Conservation (phyloP, 2,329 filamentous ascomycete species). For the Lasiodiplodia citricola region DNA sequence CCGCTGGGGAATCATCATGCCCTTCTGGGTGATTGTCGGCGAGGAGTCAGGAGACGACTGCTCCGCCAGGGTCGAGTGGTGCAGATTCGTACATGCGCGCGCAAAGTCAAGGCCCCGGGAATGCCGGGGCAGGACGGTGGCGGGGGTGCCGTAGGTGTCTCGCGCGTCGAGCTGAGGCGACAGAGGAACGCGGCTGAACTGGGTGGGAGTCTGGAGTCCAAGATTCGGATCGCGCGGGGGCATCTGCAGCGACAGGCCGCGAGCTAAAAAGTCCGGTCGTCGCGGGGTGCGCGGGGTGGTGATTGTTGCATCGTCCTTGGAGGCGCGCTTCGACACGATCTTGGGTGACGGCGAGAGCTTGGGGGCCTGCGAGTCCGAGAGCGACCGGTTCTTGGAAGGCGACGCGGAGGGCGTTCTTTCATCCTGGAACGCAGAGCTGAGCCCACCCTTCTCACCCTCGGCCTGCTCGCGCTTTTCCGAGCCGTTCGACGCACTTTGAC, state of each 20-base stretch:
- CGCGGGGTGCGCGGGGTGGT: slow-evolving; percentile 66
- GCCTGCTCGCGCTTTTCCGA: slow-evolving; percentile 14
- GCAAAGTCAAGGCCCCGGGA: slow-evolving; percentile 94
- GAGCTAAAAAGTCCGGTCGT: slow-evolving; percentile 65
- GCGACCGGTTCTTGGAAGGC: slow-evolving; percentile 49
- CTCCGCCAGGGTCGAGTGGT: slow-evolving; percentile 92
- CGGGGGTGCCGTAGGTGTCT: slow-evolving; percentile 84
- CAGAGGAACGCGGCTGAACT: slow-evolving; percentile 66
- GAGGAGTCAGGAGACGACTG: slow-evolving; percentile 88
- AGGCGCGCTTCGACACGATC: slow-evolving; percentile 43
- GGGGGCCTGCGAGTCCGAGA: slow-evolving; percentile 50
- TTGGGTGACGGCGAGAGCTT: slow-evolving; percentile 53
- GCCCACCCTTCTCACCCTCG: slow-evolving; percentile 18
- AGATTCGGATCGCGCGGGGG: slow-evolving; percentile 55
- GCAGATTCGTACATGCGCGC: slow-evolving; percentile 87
- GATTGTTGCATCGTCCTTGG: slow-evolving; percentile 54
- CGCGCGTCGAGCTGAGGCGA: slow-evolving; percentile 86
- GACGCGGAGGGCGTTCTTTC: slow-evolving; percentile 42
- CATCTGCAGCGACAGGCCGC: slow-evolving; percentile 74
- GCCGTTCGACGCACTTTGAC: background rate
- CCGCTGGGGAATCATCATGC: slow-evolving; percentile 63
- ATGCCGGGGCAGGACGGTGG: slow-evolving; percentile 84
- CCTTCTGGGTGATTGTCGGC: slow-evolving; percentile 77
- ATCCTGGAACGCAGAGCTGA: slow-evolving; percentile 23
- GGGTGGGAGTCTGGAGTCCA: slow-evolving; percentile 53